Evolutionary conservation across 2,329 filamentous ascomycete genomes (phyloP), one percentile per base, ranked within the genome.

Genomic region (Blastomyces emzantsi): DNA sequence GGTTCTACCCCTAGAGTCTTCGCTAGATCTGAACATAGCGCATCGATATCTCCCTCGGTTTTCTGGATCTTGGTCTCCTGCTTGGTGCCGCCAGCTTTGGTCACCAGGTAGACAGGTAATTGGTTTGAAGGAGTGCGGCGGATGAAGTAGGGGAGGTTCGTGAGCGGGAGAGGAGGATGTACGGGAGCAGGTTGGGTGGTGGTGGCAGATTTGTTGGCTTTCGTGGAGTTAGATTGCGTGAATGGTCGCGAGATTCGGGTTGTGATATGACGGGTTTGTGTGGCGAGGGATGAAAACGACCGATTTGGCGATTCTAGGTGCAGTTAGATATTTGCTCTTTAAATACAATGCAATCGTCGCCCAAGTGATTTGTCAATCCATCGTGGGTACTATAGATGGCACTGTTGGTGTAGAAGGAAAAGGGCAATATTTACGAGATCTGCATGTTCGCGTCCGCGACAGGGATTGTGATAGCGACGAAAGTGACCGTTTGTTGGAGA

Each of bases 41-140:
- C 82, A 41, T 79, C 75, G 60, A 86, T 71, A 73, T 96, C 83
- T 19, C 94, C 94, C 64, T 90, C 86, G 60, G 93, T 83, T 76
- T 90, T 92, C 74, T 91, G 89, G 63, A 99, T 78, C 63, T 85
- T 76, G 5, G 93, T 95, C 70, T 89, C 77, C 70, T 86, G 85
- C 72, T 87, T 81, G 67, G 90, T 94, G 17, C 90, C 90, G 61
- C 91, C 91, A 15, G 85, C 82, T 78, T 90, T 92, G 67, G 78
- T 80, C 68, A 86, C 81, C 19, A 86, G 80, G 78, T 97, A 99
- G 55, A 97, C 83, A 30, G 90, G 86, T 2, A 94, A 79, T 68
- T 90, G 85, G 58, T 86, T 84, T 47, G 84, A 87, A 1, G 81
- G 78, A 2, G 90, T 93, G 66, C 91, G 87, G 61, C 81, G 80